phyloP scores from a whole-genome alignment of 164 flowering plant genomes.

The Piper longum region DNA sequence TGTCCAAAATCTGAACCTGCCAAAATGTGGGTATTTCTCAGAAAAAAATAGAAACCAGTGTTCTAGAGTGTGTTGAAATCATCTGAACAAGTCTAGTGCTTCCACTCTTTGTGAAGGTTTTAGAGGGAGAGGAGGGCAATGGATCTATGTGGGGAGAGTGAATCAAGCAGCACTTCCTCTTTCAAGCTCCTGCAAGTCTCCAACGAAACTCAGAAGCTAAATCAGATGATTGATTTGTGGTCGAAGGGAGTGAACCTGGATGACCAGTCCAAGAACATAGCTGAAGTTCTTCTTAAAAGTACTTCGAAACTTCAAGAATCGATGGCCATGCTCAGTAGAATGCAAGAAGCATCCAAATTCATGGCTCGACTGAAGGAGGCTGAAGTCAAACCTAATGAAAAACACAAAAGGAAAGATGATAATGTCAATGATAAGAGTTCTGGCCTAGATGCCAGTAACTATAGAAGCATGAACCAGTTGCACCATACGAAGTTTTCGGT shows the following conservation, averaged over 20 bases:
- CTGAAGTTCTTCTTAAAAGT: conserved; percentile 54
- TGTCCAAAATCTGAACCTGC: conserved; percentile 20
- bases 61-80: conserved; percentile 13
- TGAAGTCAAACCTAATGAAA: conserved; percentile 13
- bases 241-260: conserved; percentile 27
- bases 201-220: conserved; percentile 58
- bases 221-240: conserved; percentile 49
- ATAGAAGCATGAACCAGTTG: conserved; percentile 13
- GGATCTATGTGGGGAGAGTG: conserved; percentile 10
- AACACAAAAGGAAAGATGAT: conserved; percentile 8
- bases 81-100: conserved; percentile 64
- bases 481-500: conserved; percentile 24
- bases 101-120: conserved; percentile 38
- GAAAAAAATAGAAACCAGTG: conserved; percentile 32
- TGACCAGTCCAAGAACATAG: conserved; percentile 36
- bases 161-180: conserved; percentile 18
- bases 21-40: conserved; percentile 16
- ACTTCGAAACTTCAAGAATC: conserved; percentile 84
- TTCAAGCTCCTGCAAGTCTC: conserved; percentile 53
- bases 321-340: conserved; percentile 45
- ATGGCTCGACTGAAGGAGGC: conserved; percentile 32
- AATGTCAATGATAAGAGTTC: conserved; percentile 13
- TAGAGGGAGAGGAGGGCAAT: conserved; percentile 23
- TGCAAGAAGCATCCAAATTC: conserved; percentile 52
- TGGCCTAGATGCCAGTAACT: conserved; percentile 5